phyloP scores from a whole-genome alignment of 257 asterid species.

The Rehmannia glutinosa region DNA sequence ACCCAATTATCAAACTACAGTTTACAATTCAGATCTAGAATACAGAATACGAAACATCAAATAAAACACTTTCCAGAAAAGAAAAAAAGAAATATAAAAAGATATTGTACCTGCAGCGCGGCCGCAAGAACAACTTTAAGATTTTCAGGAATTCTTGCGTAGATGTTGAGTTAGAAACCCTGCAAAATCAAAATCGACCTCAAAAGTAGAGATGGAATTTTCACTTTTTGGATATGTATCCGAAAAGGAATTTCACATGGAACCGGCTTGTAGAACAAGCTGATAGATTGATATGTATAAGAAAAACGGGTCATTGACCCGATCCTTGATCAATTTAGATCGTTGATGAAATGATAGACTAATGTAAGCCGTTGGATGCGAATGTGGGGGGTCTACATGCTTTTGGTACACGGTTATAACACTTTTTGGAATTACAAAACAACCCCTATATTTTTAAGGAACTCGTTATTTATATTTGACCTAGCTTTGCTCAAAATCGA shows the following conservation, averaged over 20 bases:
- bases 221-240: neutral
- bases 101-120: conserved; percentile 14
- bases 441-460: neutral
- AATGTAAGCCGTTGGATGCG: conserved; percentile 7
- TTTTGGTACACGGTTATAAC: neutral
- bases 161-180: conserved; percentile 1
- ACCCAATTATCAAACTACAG: neutral
- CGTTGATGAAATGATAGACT: neutral
- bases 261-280: neutral
- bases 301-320: neutral
- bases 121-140: neutral
- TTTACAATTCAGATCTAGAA: neutral
- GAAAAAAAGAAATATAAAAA: neutral
- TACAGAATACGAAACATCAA: neutral
- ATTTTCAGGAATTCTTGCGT: conserved; percentile 6
- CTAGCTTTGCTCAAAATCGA: too few relatives aligned
- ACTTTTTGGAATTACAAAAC: neutral
- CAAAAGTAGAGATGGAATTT: conserved; percentile 3
- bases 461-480: neutral
- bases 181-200: neutral
- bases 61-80: neutral
- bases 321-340: neutral
- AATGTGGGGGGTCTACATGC: neutral
- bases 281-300: neutral
- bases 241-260: neutral